Evolutionary conservation across 2,329 filamentous ascomycete genomes (phyloP).

Genomic region (Ceratocystis albifundus): DNA sequence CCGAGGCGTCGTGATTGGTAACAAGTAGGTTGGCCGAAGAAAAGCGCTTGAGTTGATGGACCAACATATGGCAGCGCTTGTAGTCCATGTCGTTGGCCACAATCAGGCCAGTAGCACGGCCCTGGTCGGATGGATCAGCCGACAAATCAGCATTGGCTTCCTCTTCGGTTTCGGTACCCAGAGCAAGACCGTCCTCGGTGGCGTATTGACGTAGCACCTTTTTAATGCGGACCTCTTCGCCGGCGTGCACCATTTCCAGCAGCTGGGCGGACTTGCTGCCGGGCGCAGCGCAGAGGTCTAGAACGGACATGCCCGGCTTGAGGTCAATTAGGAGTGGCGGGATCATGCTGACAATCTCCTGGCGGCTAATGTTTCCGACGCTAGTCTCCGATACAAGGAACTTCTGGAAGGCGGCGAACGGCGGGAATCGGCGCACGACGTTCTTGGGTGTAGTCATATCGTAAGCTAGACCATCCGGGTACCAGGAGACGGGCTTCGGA

Average conservation of each 20-base stretch:
- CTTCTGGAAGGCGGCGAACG: slow-evolving; percentile 91
- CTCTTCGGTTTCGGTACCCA: slow-evolving; percentile 38
- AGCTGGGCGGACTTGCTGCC: slow-evolving; percentile 95
- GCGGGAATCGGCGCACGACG: slow-evolving; percentile 81
- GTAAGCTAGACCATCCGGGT: slow-evolving; percentile 90
- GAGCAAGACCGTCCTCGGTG: slow-evolving; percentile 46
- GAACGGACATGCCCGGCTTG: slow-evolving; percentile 76
- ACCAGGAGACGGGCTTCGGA: slow-evolving; percentile 76
- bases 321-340: slow-evolving; percentile 88
- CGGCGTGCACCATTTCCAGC: slow-evolving; percentile 83
- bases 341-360: slow-evolving; percentile 98
- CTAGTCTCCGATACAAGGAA: slow-evolving; percentile 96
- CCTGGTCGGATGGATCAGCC: slow-evolving; percentile 58
- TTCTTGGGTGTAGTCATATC: slow-evolving; percentile 98
- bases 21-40: slow-evolving; percentile 95
- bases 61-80: slow-evolving; percentile 90
- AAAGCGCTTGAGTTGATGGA: slow-evolving; percentile 93
- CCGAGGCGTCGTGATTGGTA: slow-evolving; percentile 93
- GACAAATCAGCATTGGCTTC: slow-evolving; percentile 43
- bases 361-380: slow-evolving; percentile 92
- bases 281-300: slow-evolving; percentile 93
- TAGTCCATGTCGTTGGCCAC: slow-evolving; percentile 96
- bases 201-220: slow-evolving; percentile 56
- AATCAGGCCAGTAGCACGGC: slow-evolving; percentile 78
- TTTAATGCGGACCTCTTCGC: slow-evolving; percentile 76